Conservation (phyloP, 768 basidiomycete genomes). For the Galerina marginata region DNA sequence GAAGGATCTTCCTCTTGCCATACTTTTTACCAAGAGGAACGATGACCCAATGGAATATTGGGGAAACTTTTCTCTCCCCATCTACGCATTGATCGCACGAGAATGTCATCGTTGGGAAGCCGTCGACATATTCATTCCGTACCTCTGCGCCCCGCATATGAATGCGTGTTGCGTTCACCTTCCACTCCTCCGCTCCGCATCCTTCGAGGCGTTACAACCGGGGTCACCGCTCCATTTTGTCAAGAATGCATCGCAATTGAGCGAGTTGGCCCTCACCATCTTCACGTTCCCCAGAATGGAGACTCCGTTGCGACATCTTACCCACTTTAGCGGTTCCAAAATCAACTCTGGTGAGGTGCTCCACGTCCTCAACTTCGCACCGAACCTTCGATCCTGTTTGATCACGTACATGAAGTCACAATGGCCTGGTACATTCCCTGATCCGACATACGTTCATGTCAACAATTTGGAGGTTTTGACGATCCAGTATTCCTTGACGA, state of each 20-base stretch:
- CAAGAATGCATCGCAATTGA: neutral
- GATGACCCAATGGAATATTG: no score
- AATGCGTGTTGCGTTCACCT: neutral
- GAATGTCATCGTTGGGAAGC: constrained; percentile 10
- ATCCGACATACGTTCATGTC: no score
- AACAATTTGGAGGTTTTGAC: no score
- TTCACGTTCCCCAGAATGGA: neutral
- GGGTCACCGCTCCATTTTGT: neutral
- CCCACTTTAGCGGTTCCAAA: neutral
- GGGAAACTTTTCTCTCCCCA: neutral
- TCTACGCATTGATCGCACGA: constrained; percentile 2
- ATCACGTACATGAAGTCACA: neutral
- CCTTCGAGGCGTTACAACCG: neutral
- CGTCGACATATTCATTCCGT: constrained; percentile 9
- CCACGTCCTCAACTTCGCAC: neutral
- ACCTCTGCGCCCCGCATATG: neutral
- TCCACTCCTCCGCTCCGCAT: neutral
- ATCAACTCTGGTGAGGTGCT: neutral
- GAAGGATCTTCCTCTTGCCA: no score
- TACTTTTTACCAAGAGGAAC: no score
- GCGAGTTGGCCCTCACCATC: neutral
- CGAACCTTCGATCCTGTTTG: constrained; percentile 2
- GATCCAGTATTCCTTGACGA: no score
- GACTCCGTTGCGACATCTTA: neutral
- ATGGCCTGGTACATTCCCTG: no score